phyloP scores from a whole-genome alignment of 306 rosid species.

The Vigna unguiculata region DNA sequence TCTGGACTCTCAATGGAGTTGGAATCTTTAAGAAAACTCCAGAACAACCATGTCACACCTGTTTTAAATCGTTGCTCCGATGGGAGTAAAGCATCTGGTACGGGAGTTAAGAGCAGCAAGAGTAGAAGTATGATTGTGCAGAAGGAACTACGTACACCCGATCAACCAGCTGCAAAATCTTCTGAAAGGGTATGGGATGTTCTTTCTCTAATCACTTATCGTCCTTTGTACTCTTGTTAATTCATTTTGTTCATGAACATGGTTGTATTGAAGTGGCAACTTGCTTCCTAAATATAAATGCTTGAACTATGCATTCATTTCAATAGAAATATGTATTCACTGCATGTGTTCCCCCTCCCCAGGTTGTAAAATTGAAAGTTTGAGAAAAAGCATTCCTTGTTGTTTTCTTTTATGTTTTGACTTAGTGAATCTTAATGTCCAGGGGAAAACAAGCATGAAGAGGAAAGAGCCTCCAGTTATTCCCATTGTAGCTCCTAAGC shows the following conservation, averaged over 20 bases:
- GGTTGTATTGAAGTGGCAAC: no score
- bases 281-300: no score
- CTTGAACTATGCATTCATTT: no score
- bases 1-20: conserved; percentile 61
- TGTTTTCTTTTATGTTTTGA: not conserved
- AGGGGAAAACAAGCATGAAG: conserved; percentile 63
- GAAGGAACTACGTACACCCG: conserved; percentile 55
- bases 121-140: conserved; percentile 47
- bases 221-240: not conserved
- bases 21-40: conserved; percentile 58
- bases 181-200: conserved; percentile 56
- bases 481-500: conserved; percentile 55
- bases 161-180: conserved; percentile 41
- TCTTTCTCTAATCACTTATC: conserved; percentile 29
- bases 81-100: conserved; percentile 37
- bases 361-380: no score
- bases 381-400: not conserved
- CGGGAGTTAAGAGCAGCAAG: conserved; percentile 43
- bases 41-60: conserved; percentile 56
- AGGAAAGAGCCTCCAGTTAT: conserved; percentile 57
- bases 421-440: conserved; percentile 37
- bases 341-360: no score
- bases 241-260: not conserved
- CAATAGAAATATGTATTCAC: no score
- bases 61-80: conserved; percentile 57